A percentile compares a stretch with the other conserved stretches of the same genome.
Evolutionary conservation across 2,329 filamentous ascomycete genomes (phyloP).

Genomic region (Aspergillus fumigatus): DNA sequence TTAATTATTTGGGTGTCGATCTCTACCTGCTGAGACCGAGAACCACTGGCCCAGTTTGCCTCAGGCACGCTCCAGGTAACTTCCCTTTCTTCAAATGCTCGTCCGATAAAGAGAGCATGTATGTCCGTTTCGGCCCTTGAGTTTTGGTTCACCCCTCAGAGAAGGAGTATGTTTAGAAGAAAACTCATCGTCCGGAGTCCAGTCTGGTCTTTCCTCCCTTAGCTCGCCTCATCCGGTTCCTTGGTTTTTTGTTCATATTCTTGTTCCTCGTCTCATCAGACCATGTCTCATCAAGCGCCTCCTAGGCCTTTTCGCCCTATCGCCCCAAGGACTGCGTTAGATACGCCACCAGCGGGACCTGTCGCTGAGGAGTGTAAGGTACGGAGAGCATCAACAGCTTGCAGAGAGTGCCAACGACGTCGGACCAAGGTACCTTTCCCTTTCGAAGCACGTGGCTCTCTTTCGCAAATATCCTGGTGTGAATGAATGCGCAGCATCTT

Average conservation of each 20-base stretch:
- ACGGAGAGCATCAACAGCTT: slow-evolving; percentile 35
- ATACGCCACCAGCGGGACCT: slow-evolving; percentile 13
- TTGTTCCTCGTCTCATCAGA: neutral
- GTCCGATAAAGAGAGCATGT: slow-evolving; percentile 5
- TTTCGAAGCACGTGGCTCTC: neutral
- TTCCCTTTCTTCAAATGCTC: neutral
- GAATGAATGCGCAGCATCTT: neutral
- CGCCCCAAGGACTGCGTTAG: slow-evolving; percentile 24
- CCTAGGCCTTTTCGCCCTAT: slow-evolving; percentile 26
- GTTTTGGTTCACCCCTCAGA: slow-evolving; percentile 11
- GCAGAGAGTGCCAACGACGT: slow-evolving; percentile 34
- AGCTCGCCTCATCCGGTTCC: neutral
- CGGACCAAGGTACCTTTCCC: slow-evolving; percentile 31
- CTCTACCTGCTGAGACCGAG: neutral
- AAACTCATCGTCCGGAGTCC: neutral
- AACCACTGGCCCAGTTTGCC: no score
- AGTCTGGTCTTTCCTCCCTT: neutral
- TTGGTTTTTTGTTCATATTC: neutral
- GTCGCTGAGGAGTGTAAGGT: slow-evolving; percentile 28
- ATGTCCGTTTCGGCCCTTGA: neutral
- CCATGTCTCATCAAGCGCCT: slow-evolving; percentile 26
- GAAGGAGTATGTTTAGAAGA: slow-evolving; percentile 11
- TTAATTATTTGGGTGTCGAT: no score
- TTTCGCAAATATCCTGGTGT: neutral
- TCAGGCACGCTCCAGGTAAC: neutral